These are phyloP conservation scores for Adansonia grandidieri DNA, from an alignment of 441 rosid genomes.

Conservation along the genomic window DNA sequence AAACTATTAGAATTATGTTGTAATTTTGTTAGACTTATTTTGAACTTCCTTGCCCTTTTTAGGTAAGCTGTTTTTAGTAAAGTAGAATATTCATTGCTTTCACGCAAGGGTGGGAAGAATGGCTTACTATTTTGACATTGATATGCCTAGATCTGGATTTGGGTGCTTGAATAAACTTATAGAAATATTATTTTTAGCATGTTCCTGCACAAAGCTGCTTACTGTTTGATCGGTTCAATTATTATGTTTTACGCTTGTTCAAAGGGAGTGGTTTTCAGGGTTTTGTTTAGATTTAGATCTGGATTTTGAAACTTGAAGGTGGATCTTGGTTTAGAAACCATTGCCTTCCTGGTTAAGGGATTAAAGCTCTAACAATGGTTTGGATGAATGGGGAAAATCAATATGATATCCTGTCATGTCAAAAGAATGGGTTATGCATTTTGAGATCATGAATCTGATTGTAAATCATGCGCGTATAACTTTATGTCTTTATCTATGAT, in stretches of 20 bases:
- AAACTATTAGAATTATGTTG: not conserved
- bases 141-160: not conserved
- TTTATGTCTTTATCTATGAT: not conserved
- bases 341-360: not conserved
- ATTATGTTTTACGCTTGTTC: not conserved
- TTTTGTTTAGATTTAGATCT: slow-evolving; percentile 11
- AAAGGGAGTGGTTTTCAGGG: not conserved
- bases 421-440: not conserved
- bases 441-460: not conserved
- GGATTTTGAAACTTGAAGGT: not conserved
- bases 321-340: not conserved
- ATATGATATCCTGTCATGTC: slow-evolving; percentile 7
- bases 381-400: not conserved
- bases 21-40: not conserved
- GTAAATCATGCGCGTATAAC: not conserved
- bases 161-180: not conserved
- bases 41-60: not conserved
- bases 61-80: not conserved
- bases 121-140: not conserved
- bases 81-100: not conserved
- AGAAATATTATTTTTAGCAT: not conserved
- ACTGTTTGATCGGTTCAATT: not conserved
- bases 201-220: not conserved
- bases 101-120: not conserved
- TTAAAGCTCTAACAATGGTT: not conserved